Evolutionary conservation across 257 asterid species (phyloP), one percentile per base, ranked within the genome.

Genomic region (Penstemon barbatus): DNA sequence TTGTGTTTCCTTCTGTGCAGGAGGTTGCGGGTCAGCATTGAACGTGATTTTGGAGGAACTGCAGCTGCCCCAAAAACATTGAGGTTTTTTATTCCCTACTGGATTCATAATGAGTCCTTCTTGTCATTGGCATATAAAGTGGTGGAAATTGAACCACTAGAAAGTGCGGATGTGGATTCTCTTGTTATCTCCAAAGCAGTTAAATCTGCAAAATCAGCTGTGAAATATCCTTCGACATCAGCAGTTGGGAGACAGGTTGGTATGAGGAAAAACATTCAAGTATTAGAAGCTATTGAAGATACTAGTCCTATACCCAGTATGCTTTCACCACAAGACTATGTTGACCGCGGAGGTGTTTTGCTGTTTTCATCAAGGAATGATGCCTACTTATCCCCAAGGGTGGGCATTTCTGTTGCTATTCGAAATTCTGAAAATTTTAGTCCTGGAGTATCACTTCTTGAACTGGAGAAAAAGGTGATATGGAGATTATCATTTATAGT

Each of bases 301-400:
- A 86, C 83, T 69, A 89, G 89, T 87, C 96, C 97, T 48, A 77
- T 71, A 73, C 97, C 99, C 59, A 84, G 97, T 76, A 94, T 94
- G 99, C 96, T 94, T 71, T 94, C 99, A 71, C 99, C 99, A 13
- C 99, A 94, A 82, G 97, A 91, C 78, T 94, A 94, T 74, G 64
- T 89, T 73, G 99, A 97, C 45, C 91, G 97, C 42, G 96, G 99
- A 75, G 97, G 97, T 53, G 96, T 86, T 65, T 83, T 80, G 87
- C 71, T 94, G 69, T 94, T 94, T 68, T 94, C 97, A n/a, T 84
- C 99, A 1, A 83, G 95, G 53, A 94, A 94, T 81, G 99, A 94
- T 78, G 65, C 81, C 56, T 91, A 89, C 83, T 80, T 89, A 69
- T 94, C 99, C 61, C 96, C 96, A 66, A 79, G 97, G 71, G 97